Conservation (phyloP, 805 yeast species). For the Candida orba region DNA sequence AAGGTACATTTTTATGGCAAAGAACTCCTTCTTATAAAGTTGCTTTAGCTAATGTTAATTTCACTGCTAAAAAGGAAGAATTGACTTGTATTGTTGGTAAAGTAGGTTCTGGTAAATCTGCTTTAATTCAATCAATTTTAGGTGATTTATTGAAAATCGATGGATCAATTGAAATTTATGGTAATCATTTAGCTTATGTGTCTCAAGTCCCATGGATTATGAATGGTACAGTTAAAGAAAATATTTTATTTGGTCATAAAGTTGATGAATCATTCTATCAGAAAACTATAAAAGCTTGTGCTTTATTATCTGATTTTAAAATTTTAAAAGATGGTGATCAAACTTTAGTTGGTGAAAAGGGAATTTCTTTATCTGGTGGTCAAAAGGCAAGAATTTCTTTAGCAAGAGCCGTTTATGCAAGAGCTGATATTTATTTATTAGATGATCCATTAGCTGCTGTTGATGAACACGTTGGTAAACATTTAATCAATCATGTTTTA, state of each 20-base stretch:
- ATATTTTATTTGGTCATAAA: constrained; percentile 82
- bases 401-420: constrained; percentile 92
- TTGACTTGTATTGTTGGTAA: constrained; percentile 80
- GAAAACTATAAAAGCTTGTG: constrained; percentile 81
- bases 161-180: constrained; percentile 68
- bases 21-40: constrained; percentile 63
- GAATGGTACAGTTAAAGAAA: constrained; percentile 89
- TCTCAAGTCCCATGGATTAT: constrained; percentile 95
- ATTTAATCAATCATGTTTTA: constrained; percentile 72
- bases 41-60: constrained; percentile 56
- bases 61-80: constrained; percentile 64
- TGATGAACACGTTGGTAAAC: constrained; percentile 93
- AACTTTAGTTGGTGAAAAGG: constrained; percentile 95
- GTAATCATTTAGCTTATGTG: constrained; percentile 71
- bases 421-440: constrained; percentile 84
- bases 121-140: constrained; percentile 66
- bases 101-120: constrained; percentile 91
- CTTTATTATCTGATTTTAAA: constrained; percentile 67
- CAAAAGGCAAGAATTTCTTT: constrained; percentile 93
- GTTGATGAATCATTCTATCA: constrained; percentile 78
- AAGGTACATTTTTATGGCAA: constrained; percentile 75
- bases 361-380: constrained; percentile 93
- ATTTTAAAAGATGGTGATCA: constrained; percentile 82
- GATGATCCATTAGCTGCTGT: constrained; percentile 96
- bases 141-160: constrained; percentile 73